Conservation (phyloP, 106 monocot species). For the Dioscorea alata region DNA sequence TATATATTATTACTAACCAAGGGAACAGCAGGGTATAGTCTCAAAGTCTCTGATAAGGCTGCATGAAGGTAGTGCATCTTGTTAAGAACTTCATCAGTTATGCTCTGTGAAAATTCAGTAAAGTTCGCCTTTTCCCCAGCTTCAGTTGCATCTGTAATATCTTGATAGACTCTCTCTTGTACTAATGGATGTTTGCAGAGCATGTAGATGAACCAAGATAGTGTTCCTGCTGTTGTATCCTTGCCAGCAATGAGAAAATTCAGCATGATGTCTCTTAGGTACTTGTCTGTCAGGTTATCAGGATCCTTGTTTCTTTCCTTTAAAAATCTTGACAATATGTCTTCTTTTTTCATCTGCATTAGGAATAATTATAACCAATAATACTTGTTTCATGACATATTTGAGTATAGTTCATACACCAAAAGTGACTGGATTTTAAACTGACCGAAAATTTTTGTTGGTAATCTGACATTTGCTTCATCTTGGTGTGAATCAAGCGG, state of each 20-base stretch:
- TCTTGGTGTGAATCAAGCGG: conserved; percentile 12
- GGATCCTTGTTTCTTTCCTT: conserved; percentile 1
- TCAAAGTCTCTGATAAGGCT: conserved; percentile 40
- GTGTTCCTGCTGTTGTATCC: conserved; percentile 21
- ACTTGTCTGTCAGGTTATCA: not conserved
- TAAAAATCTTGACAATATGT: conserved; percentile 13
- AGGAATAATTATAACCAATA: not conserved
- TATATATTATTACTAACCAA: conserved; percentile 13
- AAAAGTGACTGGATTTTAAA: not conserved
- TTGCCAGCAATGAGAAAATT: conserved; percentile 28
- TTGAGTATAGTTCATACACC: not conserved
- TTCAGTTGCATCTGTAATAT: conserved; percentile 6
- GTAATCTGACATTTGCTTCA: not conserved
- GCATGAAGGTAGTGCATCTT: conserved; percentile 63
- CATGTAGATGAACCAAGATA: conserved; percentile 30
- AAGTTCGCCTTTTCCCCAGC: not conserved
- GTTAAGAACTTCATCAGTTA: conserved; percentile 32
- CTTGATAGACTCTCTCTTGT: conserved; percentile 12
- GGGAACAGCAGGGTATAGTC: conserved; percentile 51
- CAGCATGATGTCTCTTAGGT: conserved; percentile 10
- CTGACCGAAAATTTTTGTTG: not conserved
- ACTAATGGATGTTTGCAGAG: conserved; percentile 14
- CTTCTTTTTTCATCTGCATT: conserved; percentile 5
- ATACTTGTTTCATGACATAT: not conserved
- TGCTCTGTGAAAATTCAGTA: conserved; percentile 11